Percentiles rank a stretch among this genome's conserved stretches.
Conservation (phyloP, 768 basidiomycete species). For the Lactarius sp. region DNA sequence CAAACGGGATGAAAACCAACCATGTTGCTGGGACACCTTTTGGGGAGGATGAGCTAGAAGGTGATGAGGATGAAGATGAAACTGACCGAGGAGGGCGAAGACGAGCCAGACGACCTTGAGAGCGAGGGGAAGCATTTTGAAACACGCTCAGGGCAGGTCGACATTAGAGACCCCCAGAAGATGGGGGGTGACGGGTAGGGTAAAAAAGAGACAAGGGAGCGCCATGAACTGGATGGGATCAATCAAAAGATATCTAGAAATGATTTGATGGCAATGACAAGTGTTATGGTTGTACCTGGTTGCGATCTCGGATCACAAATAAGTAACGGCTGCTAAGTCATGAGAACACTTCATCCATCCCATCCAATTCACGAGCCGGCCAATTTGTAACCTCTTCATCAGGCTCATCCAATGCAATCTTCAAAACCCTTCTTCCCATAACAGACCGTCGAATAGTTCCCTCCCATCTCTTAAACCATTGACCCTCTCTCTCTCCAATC, state of each 20-base stretch:
- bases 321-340: neutral
- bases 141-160: neutral
- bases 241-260: neutral
- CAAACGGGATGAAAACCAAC: constrained; percentile 44
- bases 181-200: neutral
- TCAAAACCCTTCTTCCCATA: constrained; percentile 22
- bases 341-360: neutral
- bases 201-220: neutral
- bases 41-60: neutral
- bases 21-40: constrained; percentile 31
- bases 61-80: neutral
- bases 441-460: constrained; percentile 60
- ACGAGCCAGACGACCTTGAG: constrained; percentile 25
- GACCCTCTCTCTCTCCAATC: constrained; percentile 62
- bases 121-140: constrained; percentile 15
- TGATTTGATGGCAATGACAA: neutral
- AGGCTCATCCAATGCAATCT: constrained; percentile 21
- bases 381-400: constrained; percentile 15
- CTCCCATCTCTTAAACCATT: constrained; percentile 81
- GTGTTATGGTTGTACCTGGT: neutral
- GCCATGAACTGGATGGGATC: neutral
- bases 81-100: constrained; percentile 13
- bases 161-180: neutral
- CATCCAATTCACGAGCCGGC: constrained; percentile 9
- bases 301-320: neutral